These are phyloP conservation scores for Beauveria australis DNA, from an alignment of 2,329 filamentous ascomycete species.

Conservation along the genomic window DNA sequence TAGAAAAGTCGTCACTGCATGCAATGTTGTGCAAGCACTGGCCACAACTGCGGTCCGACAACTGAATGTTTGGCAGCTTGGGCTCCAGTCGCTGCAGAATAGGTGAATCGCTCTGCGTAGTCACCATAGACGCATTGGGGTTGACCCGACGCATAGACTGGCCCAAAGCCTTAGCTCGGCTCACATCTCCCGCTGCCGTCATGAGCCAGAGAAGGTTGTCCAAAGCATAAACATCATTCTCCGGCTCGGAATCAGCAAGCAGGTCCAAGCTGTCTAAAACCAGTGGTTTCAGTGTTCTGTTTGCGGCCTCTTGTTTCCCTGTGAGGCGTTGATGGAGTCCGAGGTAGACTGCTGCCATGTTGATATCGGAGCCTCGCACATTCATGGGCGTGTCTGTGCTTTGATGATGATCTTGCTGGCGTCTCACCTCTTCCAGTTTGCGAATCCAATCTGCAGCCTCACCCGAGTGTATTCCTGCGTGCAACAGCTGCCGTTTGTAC, in stretches of 20 bases:
- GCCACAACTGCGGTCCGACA: conserved; percentile 26
- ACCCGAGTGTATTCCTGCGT: conserved; percentile 18
- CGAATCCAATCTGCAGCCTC: conserved; percentile 25
- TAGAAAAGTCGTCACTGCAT: conserved; percentile 22
- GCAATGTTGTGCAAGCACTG: conserved; percentile 30
- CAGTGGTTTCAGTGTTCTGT: conserved; percentile 23
- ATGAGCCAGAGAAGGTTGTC: conserved; percentile 33
- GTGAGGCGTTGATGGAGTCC: conserved; percentile 29
- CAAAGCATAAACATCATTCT: conserved; percentile 33
- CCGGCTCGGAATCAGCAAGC: conserved; percentile 31
- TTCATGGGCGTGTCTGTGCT: conserved; percentile 31
- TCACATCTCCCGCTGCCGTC: conserved; percentile 28
- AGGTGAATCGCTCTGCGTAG: conserved; percentile 22
- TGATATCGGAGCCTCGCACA: conserved; percentile 34
- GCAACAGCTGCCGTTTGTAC: conserved; percentile 28
- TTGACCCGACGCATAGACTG: conserved; percentile 32
- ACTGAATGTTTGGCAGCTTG: conserved; percentile 29
- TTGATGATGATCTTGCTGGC: conserved; percentile 29
- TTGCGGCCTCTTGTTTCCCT: conserved; percentile 20
- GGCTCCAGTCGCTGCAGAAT: conserved; percentile 23
- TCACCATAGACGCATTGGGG: conserved; percentile 18
- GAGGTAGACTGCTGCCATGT: conserved; percentile 32
- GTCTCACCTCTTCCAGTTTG: conserved; percentile 27
- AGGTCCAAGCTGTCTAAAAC: conserved; percentile 30
- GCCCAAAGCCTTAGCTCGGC: conserved; percentile 28